Evolutionary conservation across 2,329 filamentous ascomycete genomes (phyloP).

Genomic region (Exophiala bonariae): DNA sequence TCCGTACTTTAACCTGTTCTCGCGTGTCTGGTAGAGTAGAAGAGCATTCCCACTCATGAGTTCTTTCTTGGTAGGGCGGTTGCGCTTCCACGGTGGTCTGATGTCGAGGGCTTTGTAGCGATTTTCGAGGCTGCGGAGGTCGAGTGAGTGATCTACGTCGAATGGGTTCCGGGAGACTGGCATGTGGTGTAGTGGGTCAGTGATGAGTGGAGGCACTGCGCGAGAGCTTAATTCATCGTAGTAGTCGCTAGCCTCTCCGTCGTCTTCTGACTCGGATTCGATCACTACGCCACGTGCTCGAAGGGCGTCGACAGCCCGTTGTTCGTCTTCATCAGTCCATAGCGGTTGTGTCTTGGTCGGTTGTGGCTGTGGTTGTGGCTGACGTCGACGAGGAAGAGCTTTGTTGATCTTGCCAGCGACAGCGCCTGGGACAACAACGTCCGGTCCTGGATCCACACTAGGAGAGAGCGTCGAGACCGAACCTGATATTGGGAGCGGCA

Average conservation of each 20-base stretch:
- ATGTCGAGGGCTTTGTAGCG: background rate
- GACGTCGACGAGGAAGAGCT: no score
- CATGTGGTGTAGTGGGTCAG: constrained; percentile 9
- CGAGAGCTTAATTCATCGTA: no score
- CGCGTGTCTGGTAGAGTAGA: constrained; percentile 14
- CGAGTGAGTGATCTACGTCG: constrained; percentile 6
- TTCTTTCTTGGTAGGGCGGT: constrained; percentile 16
- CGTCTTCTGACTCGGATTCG: background rate
- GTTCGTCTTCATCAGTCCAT: background rate
- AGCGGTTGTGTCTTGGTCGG: no score
- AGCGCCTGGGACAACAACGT: background rate
- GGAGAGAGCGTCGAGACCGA: no score
- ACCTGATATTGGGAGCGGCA: no score
- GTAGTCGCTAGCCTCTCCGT: constrained; percentile 3
- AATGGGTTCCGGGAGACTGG: constrained; percentile 12
- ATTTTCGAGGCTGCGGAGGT: background rate
- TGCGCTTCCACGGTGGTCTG: background rate
- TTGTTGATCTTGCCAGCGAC: constrained; percentile 8
- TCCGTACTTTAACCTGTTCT: constrained; percentile 12
- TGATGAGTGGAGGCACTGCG: background rate
- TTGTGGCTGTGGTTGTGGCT: no score
- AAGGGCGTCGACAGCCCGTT: background rate
- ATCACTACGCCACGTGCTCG: background rate
- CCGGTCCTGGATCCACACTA: no score
- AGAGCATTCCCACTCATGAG: constrained; percentile 10